phyloP scores from a whole-genome alignment of 768 basidiomycete genomes.

The Piloderma croceum region DNA sequence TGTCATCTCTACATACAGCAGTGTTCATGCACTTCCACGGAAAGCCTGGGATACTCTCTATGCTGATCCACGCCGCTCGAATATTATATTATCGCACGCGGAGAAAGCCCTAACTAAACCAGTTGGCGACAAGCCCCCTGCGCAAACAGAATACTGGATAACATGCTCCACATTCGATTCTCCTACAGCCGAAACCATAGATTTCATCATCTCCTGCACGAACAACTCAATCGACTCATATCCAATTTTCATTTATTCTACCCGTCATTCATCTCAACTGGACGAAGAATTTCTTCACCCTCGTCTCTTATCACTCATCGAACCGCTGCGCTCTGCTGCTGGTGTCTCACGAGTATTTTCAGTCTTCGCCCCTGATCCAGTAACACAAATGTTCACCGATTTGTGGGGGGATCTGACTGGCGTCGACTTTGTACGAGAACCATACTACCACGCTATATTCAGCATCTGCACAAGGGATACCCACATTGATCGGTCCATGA shows the following conservation, averaged over 20 bases:
- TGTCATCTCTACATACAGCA: no score
- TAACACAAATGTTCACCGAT: slow-evolving; percentile 24
- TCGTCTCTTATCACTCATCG: slow-evolving; percentile 21
- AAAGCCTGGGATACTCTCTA: slow-evolving; percentile 29
- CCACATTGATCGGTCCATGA: not conserved
- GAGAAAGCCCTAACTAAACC: slow-evolving; percentile 17
- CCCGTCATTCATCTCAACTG: slow-evolving; percentile 14
- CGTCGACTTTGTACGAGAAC: slow-evolving; percentile 15
- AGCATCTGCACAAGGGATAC: slow-evolving; percentile 27
- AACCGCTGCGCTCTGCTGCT: slow-evolving; percentile 16
- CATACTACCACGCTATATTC: slow-evolving; percentile 33
- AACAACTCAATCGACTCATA: slow-evolving; percentile 33
- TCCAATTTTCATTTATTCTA: slow-evolving; percentile 40
- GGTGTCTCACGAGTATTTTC: slow-evolving; percentile 30
- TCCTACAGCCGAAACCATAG: slow-evolving; percentile 10
- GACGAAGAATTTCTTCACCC: slow-evolving; percentile 14
- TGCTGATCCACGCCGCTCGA: slow-evolving; percentile 28
- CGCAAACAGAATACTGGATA: no score
- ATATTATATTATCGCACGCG: slow-evolving; percentile 38
- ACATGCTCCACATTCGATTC: no score
- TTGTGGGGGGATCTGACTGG: slow-evolving; percentile 27
- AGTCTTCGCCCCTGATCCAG: slow-evolving; percentile 27
- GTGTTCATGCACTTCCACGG: no score
- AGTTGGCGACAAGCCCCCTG: no score
- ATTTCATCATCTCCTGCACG: slow-evolving; percentile 40